Evolutionary conservation across 139 green algal genomes (phyloP), one percentile per base, ranked within the genome.

Genomic region (Bryopsis sp.): DNA sequence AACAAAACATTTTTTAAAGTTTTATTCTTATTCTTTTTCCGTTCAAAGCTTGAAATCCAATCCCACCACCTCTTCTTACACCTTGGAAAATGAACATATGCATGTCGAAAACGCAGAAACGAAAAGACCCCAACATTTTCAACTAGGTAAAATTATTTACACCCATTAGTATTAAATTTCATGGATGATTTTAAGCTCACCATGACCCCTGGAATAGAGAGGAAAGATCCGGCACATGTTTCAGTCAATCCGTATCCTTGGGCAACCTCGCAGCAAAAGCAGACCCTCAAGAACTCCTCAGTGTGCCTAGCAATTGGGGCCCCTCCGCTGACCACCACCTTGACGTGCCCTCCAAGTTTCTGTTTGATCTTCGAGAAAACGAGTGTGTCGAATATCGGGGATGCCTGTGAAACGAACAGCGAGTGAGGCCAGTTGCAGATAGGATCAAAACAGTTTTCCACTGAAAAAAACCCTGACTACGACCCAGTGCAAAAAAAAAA

Each of bases 221-320:
- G 85, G 81, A 87, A 91, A 54, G 85, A 89, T 24, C 81, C 79
- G 0, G 88, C 89, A 68, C 82, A 88, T 1, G 86, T 95, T 82
- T 97, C 90, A 0, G 90, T 97, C 28, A 97, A 79, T 54, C 90
- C 90, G 63, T 95, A 97, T 65, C 90, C 90, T 81, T 93, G 86
- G 31, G 85, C 67, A 35, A 95, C 82, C 34, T 86, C 85, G 28
- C 72, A 78, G 60, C 86, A 90, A 77, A 95, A 88, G 60, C 77
- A 72, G 28, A 91, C 81, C 57, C 81, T 85, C 57, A 92, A 80
- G 74, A 93, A 96, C 39, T 94, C 84, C 82, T 96, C 87, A 58
- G 94, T 87, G 61, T 94, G 83, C 11, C 76, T 79, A 0, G 87
- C 82, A 64, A 97, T 85, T n/a, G 91, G 90, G 0, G 91, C 91